These are phyloP conservation scores for Phialophora verrucosa DNA, from an alignment of 2,329 filamentous ascomycete species.

Conservation along the genomic window DNA sequence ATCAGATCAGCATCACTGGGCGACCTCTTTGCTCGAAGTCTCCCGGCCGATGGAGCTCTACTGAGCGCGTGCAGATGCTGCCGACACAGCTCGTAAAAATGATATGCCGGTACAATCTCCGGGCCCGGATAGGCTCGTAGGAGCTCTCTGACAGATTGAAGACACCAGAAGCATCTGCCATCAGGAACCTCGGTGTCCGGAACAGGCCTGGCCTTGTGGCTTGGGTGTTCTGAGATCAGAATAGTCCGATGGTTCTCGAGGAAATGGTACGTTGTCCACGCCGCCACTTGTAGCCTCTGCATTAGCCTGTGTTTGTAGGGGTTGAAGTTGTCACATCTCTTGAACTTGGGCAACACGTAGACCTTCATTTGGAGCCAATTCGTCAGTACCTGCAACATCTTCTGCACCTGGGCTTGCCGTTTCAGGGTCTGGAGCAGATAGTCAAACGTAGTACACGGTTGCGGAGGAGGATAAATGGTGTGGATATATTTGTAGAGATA, in stretches of 20 bases:
- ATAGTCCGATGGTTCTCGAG: conserved; percentile 34
- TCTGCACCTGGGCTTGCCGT: conserved; percentile 29
- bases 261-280: conserved; percentile 36
- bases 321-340: conserved; percentile 29
- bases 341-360: conserved; percentile 33
- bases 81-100: conserved; percentile 34
- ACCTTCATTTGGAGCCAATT: conserved; percentile 35
- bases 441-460: conserved; percentile 24
- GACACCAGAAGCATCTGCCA: conserved; percentile 26
- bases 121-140: conserved; percentile 29
- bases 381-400: conserved; percentile 30
- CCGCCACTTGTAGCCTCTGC: conserved; percentile 29
- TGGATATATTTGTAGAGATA: conserved; percentile 30
- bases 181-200: neutral
- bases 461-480: conserved; percentile 29
- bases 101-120: conserved; percentile 33
- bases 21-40: conserved; percentile 32
- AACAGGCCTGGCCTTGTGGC: conserved; percentile 14
- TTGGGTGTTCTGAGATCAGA: conserved; percentile 31
- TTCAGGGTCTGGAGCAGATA: conserved; percentile 35
- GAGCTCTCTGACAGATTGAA: conserved; percentile 18
- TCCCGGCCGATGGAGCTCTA: conserved; percentile 33
- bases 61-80: conserved; percentile 33
- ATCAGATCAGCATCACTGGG: conserved; percentile 35
- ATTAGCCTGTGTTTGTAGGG: conserved; percentile 32